Conservation (phyloP, 2,329 filamentous ascomycete genomes). For the Exophiala sp. region DNA sequence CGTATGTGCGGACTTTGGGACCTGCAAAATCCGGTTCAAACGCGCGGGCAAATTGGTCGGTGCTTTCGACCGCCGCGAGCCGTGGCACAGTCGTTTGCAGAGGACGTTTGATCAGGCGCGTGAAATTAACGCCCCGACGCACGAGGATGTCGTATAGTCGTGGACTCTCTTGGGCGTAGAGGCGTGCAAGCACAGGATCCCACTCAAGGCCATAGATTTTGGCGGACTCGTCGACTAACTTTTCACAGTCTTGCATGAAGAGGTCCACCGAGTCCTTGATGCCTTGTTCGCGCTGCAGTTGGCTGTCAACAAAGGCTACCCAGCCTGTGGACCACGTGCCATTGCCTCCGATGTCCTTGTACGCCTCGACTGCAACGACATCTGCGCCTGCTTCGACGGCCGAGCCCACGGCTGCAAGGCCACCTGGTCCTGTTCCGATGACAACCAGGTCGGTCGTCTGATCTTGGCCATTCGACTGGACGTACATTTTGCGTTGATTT, state of each 20-base stretch:
- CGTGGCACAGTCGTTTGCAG: slow-evolving; percentile 4
- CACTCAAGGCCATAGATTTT: slow-evolving; percentile 1
- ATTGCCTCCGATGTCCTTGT: slow-evolving; percentile 5
- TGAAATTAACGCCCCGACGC: slow-evolving; percentile 2
- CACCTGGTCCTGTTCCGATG: slow-evolving; percentile 5
- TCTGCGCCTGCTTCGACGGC: slow-evolving; percentile 2
- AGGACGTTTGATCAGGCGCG: slow-evolving; percentile 7
- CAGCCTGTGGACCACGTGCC: slow-evolving; percentile 8
- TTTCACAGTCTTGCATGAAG: slow-evolving; percentile 10
- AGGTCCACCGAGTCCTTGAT: slow-evolving; percentile 4
- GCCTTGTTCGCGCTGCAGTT: slow-evolving; percentile 1
- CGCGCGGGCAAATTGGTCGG: slow-evolving; percentile 3
- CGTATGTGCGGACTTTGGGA: slow-evolving; percentile 5
- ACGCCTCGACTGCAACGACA: slow-evolving; percentile 3
- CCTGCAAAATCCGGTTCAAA: slow-evolving; percentile 6
- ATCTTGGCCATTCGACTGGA: slow-evolving; percentile 8
- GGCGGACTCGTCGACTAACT: slow-evolving; percentile 2
- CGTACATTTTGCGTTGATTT: not conserved
- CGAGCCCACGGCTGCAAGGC: slow-evolving; percentile 3
- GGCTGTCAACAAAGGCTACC: slow-evolving; percentile 3
- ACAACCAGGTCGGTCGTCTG: slow-evolving; percentile 8
- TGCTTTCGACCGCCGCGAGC: slow-evolving; percentile 3
- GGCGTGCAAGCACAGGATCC: slow-evolving; percentile 4
- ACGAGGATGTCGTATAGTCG: slow-evolving; percentile 1
- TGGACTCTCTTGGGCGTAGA: slow-evolving; percentile 1